Conservation (phyloP, 345 rosid genomes). For the Hirschfeldia incana region DNA sequence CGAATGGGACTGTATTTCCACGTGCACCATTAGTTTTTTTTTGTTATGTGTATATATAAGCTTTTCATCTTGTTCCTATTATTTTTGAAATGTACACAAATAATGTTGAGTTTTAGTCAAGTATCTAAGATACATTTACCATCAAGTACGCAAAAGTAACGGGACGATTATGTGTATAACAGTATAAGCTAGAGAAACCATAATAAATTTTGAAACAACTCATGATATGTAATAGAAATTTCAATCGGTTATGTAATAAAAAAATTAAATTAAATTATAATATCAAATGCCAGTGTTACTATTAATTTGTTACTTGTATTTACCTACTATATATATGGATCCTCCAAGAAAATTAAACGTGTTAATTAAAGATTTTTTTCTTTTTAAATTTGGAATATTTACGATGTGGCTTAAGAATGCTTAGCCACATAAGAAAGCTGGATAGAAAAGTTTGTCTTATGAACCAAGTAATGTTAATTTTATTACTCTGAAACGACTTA, state of each 20-base stretch:
- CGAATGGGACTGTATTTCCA: background rate
- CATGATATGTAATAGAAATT: background rate
- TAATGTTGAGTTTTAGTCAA: background rate
- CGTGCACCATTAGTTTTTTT: background rate
- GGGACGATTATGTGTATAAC: background rate
- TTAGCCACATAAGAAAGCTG: background rate
- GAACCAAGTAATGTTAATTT: background rate
- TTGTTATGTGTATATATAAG: too few species aligned
- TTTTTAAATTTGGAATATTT: background rate
- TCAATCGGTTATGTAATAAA: background rate
- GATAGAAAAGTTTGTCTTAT: background rate
- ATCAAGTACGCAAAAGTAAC: conserved; percentile 2
- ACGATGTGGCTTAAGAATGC: background rate
- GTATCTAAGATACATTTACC: background rate
- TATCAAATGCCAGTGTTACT: background rate
- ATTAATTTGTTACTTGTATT: background rate
- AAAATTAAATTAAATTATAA: background rate
- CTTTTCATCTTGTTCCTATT: background rate
- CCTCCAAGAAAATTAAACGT: background rate
- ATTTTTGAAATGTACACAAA: background rate
- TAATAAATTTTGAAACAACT: background rate
- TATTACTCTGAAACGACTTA: background rate
- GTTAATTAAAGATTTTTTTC: background rate
- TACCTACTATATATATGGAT: background rate
- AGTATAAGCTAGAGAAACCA: background rate